These are phyloP conservation scores for Blepharisma stoltei DNA, from an alignment of 73 alveolate species.

Conservation along the genomic window DNA sequence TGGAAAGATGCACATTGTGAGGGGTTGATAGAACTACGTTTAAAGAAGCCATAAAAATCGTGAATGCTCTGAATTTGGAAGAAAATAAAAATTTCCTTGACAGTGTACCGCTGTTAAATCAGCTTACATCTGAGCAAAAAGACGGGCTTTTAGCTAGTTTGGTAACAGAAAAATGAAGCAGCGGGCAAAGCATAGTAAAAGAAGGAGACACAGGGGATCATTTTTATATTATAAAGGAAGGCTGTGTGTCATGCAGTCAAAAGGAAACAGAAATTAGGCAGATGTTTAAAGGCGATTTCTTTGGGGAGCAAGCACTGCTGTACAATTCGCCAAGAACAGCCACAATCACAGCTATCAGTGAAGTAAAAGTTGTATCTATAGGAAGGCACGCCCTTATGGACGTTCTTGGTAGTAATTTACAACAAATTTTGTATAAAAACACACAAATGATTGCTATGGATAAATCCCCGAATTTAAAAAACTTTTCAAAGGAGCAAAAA, in stretches of 20 bases:
- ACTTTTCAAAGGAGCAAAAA: neutral
- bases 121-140: neutral
- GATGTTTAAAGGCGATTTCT: neutral
- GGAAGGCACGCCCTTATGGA: neutral
- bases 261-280: neutral
- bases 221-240: constrained; percentile 22
- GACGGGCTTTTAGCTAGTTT: neutral
- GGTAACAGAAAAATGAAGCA: neutral
- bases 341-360: constrained; percentile 27
- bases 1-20: neutral
- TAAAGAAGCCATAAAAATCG: neutral
- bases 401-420: constrained; percentile 23
- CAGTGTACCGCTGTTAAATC: neutral
- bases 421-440: constrained; percentile 5
- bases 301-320: constrained; percentile 23
- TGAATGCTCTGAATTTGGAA: neutral
- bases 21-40: constrained; percentile 15
- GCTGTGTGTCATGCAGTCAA: neutral
- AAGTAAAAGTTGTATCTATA: neutral
- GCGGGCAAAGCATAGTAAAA: neutral
- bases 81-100: neutral
- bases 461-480: constrained; percentile 21
- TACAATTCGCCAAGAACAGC: constrained; percentile 18
- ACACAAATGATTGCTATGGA: constrained; percentile 6
- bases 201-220: constrained; percentile 21